Conservation (phyloP, 164 flowering plant genomes). For the Magnolia kwangsiensis region DNA sequence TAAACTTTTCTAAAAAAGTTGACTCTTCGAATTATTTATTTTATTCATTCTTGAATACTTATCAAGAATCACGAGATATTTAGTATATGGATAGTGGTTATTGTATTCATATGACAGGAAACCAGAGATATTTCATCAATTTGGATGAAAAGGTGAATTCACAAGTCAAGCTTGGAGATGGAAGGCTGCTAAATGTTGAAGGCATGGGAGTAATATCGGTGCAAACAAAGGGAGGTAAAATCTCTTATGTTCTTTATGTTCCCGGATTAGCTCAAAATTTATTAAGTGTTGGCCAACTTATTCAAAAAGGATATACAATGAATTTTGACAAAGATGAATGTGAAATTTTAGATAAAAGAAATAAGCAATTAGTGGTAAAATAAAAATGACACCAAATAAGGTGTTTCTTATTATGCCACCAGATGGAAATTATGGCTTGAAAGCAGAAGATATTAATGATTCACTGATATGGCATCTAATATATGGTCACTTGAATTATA, state of each 20-base stretch:
- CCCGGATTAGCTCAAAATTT: neutral
- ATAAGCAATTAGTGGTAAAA: neutral
- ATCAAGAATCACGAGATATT: no score
- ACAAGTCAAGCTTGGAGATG: no score
- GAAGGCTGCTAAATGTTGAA: no score
- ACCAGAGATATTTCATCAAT: no score
- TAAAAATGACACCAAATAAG: slow-evolving; percentile 5
- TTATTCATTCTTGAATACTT: no score
- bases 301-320: neutral
- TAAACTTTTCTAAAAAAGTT: no score
- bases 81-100: no score
- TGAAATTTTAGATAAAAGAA: neutral
- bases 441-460: slow-evolving; percentile 1
- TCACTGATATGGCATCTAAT: slow-evolving; percentile 8
- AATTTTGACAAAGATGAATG: neutral
- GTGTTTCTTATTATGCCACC: slow-evolving; percentile 10
- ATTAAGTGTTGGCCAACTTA: neutral
- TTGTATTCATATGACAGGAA: no score
- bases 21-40: no score
- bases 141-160: no score
- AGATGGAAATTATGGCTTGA: neutral
- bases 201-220: no score
- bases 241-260: slow-evolving; percentile 2
- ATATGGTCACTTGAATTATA: neutral
- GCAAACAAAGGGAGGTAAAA: no score